These are phyloP conservation scores for Thermothelomyces thermophilus DNA, from an alignment of 2,329 filamentous ascomycete genomes.

Conservation along the genomic window DNA sequence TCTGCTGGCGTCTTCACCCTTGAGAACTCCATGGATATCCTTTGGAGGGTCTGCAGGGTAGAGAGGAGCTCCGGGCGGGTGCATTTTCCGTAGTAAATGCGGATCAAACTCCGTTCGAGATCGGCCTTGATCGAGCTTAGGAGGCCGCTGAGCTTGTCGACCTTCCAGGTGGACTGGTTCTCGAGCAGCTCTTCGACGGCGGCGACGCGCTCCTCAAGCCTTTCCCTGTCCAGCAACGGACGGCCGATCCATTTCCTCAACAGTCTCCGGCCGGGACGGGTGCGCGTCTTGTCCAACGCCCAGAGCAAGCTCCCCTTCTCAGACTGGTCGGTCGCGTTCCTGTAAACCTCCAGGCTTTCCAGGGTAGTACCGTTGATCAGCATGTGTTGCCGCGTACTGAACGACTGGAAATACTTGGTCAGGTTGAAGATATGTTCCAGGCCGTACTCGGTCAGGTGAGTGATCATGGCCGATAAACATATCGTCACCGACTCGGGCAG, in stretches of 20 bases:
- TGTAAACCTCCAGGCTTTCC: constrained; percentile 89
- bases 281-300: constrained; percentile 88
- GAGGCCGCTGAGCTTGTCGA: constrained; percentile 68
- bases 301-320: constrained; percentile 89
- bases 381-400: constrained; percentile 93
- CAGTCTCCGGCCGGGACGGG: constrained; percentile 79
- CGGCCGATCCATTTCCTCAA: constrained; percentile 93
- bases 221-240: constrained; percentile 69
- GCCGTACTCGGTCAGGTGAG: constrained; percentile 83
- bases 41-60: constrained; percentile 78
- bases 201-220: constrained; percentile 69
- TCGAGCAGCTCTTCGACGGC: constrained; percentile 83
- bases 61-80: constrained; percentile 79
- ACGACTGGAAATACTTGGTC: constrained; percentile 95
- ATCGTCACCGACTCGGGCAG: constrained; percentile 82
- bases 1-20: constrained; percentile 58
- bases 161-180: constrained; percentile 55
- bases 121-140: constrained; percentile 69
- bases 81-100: constrained; percentile 97
- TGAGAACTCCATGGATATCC: constrained; percentile 69
- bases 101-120: constrained; percentile 84
- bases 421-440: constrained; percentile 92
- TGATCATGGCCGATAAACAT: constrained; percentile 95
- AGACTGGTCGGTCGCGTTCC: constrained; percentile 82
- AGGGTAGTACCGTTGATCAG: constrained; percentile 90